Evolutionary conservation across 2,329 filamentous ascomycete genomes (phyloP), one percentile per base, ranked within the genome.

Genomic region (Aspergillus transmontanensis): DNA sequence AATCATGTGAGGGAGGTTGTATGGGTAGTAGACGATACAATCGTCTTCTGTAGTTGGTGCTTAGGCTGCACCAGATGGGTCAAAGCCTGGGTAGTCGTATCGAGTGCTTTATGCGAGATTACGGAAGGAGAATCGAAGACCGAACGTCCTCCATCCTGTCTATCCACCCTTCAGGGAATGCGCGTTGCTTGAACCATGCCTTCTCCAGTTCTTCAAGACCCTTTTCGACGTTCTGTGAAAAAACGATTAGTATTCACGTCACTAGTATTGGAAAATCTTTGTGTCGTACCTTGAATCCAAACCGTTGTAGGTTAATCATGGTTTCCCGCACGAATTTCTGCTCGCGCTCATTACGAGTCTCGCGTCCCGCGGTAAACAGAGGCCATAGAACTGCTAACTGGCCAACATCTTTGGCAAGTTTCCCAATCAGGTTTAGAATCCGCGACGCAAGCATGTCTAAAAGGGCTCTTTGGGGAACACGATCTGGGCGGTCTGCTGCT

Each of bases 371-470:
- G 30, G 74, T 73, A 41, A 75, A 77, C 16, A 78, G 68, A 7
- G 73, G 73, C 76, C 75, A 78, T 16, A 75, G 50, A 14, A 73
- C 64, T 12, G 73, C 76, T 57, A 78, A 62, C 34, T 74, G 75
- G 6, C 75, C 75, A 12, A 77, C 73, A 14, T 71, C 75, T 45
- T 72, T 77, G 14, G 74, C 73, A 21, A 75, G 61, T 36, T 71
- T 73, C 19, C 62, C 64, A 46, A 76, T 73, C 39, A 78, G 50
- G 4, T 62, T 64, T 1, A 78, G 63, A 32, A 77, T 73, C 9
- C 75, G 72, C 21, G 69, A 71, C 23, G 72, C 69, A 43, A 76
- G 69, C 61, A 72, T 71, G 45, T 73, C 69, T 51, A 76, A 43
- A 43, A 74, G 64, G 3, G 63, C 64, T 56, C 64, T 65, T 55